Evolutionary conservation across 805 yeast species (phyloP), one percentile per base, ranked within the genome.

Genomic region (Cyberlindnera mississippiensis): DNA sequence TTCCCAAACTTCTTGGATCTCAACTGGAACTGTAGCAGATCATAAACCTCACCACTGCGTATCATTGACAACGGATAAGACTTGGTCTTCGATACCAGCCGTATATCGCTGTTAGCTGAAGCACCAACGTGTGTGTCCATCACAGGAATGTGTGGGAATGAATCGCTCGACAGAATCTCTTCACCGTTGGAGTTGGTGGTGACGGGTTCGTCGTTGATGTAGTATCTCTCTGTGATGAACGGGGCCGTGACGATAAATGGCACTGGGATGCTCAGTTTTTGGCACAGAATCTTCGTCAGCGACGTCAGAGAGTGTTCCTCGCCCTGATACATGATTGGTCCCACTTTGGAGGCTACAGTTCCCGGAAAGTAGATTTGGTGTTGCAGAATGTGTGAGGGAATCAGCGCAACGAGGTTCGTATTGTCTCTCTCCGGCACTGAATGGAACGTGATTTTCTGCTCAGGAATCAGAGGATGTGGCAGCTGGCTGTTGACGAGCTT

Each of bases 321-420:
- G 3, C 37, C 45, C 8, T 45, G 24, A 22, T 28, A 53, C 13
- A 7, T 22, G 6, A 53, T 18, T 2, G 41, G 44, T 0, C 50
- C 53, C 12, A 47, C 46, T 2, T 12, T 6, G 10, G 17, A 24
- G 16, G 18, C 32, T 12, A 15, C 33, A 37, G n/a, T 31, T 9
- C 4, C 12, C 9, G 13, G 17, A 14, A 42, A n/a, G 22, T 45
- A 40, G 22, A 28, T 48, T 18, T 44, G 41, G 29, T 56, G 60
- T 16, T 40, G 38, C 5, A 42, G 28, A 2, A 55, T 39, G 37
- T 52, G 57, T 6, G 42, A 39, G 11, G 61, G 61, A 3, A 52
- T 33, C 7, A 56, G 28, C 7, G 53, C 60, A 7, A 41, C 30
- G 10, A 53, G 28, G 3, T 44, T 31, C 1, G 18, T 24, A 2